Conservation (phyloP, 1,284 basidiomycete genomes). For the Melampsora larici-populina region DNA sequence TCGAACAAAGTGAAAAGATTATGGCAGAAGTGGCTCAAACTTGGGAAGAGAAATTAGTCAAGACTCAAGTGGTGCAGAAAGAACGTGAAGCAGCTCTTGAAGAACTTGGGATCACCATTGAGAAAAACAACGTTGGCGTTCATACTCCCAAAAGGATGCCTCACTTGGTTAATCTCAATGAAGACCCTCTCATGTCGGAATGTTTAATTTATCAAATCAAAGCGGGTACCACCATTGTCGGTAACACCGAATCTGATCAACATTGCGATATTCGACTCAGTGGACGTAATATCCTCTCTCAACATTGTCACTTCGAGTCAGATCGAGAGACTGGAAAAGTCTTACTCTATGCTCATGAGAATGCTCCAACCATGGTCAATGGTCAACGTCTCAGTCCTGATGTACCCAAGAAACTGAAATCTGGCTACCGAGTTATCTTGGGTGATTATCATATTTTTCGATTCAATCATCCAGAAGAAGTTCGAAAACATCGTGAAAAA, state of each 20-base stretch:
- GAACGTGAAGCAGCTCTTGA: constrained; percentile 95
- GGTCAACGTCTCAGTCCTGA: constrained; percentile 73
- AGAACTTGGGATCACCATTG: constrained; percentile 93
- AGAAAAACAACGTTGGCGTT: constrained; percentile 87
- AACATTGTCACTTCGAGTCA: constrained; percentile 90
- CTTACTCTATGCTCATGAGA: constrained; percentile 69
- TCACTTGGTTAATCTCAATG: constrained; percentile 79
- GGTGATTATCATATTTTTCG: constrained; percentile 97
- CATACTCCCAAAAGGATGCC: constrained; percentile 99
- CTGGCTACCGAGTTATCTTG: constrained; percentile 92
- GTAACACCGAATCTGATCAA: constrained; percentile 72
- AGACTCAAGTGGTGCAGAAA: constrained; percentile 90
- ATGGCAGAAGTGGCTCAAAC: constrained; percentile 95
- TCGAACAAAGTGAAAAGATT: constrained; percentile 92
- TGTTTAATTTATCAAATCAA: constrained; percentile 88
- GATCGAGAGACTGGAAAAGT: constrained; percentile 69
- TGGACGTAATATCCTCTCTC: constrained; percentile 82
- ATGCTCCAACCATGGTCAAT: constrained; percentile 86
- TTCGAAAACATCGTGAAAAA: constrained; percentile 79
- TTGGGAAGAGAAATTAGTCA: constrained; percentile 91
- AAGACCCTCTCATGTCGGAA: constrained; percentile 53
- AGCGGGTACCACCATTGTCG: constrained; percentile 77
- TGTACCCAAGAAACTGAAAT: constrained; percentile 68
- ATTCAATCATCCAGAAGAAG: constrained; percentile 93
- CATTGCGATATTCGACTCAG: constrained; percentile 85